Conservation (phyloP, 805 yeast genomes). For the Cyberlindnera meyerae region DNA sequence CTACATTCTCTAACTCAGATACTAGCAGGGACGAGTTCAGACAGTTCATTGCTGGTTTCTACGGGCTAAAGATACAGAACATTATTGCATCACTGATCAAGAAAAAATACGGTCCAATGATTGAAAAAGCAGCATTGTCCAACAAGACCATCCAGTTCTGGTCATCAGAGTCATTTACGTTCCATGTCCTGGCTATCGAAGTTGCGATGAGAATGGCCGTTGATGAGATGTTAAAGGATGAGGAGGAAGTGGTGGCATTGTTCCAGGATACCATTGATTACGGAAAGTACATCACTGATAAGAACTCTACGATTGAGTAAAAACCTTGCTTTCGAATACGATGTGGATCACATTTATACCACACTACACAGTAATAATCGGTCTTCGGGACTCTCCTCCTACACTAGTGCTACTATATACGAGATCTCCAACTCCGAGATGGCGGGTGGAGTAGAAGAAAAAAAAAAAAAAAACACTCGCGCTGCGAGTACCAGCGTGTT, state of each 20-base stretch:
- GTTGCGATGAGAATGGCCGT: conserved; percentile 46
- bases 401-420: too few relatives aligned
- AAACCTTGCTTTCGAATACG: too few relatives aligned
- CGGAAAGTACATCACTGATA: conserved; percentile 33
- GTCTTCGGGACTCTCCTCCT: too few relatives aligned
- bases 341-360: too few relatives aligned
- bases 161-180: conserved; percentile 51
- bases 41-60: conserved; percentile 51
- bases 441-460: too few relatives aligned
- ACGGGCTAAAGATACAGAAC: conserved; percentile 55
- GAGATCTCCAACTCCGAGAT: too few relatives aligned
- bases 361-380: too few relatives aligned
- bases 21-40: conserved; percentile 42
- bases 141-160: conserved; percentile 54
- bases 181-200: conserved; percentile 62
- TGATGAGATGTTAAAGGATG: conserved; percentile 37
- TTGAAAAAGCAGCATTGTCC: conserved; percentile 25
- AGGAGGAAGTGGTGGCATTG: conserved; percentile 42
- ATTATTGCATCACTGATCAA: conserved; percentile 41
- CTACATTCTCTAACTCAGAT: conserved; percentile 37
- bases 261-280: conserved; percentile 44
- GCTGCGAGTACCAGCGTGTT: too few relatives aligned
- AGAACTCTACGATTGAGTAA: not conserved
- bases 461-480: too few relatives aligned
- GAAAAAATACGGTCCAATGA: conserved; percentile 26